Base-by-base conservation (phyloP, 495 filamentous ascomycete species). In the Sphaerosporella brunnea region DNA sequence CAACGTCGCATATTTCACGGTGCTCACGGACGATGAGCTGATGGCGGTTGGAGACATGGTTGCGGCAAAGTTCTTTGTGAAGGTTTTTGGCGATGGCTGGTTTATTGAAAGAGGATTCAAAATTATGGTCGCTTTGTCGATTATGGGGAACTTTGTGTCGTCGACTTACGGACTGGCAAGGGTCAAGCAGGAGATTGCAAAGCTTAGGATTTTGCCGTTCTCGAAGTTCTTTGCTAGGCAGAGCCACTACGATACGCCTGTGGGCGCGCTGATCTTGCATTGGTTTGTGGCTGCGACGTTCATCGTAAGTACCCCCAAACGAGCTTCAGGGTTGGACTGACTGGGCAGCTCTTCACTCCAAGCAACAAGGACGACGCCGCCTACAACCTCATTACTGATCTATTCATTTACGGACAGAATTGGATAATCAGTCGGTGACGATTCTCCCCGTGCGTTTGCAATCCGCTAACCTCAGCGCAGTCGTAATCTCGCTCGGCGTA, bases 171-270 rank as follows among this genome's bases (percentile, higher is more conserved):
- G 55, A 28, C 41, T 43, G 16, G 41, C 56, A 7, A 47, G 49
- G 36, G 56, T 59, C 23, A 59, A 59, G 34, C 56, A 58, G 40
- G 56, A 59, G 52, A 58, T 59, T 34, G 56, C 56, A 10, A 59
- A 58, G 41, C 39, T 51, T n/a, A 42, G 55, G 11, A 59, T 59
- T 20, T 44, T 59, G 1, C 56, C 56, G 4, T 59, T 59, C 25
- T 59, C 56, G 2, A 28, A 26, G 24, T 59, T 45, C 18, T 59
- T 58, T 45, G 56, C 55, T 4, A 38, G 49, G 9, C 49, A 54
- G 18, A 58, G 55, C 25, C 55, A 52, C 9, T 59, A 59, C 34
- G 45, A 39, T 16, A 59, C 56, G 11, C 56, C 56, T 5, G 56
- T 59, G 25, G 56, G 56, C 19, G 56, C 55, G 13, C 34, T 59